Base-by-base conservation (phyloP, 2,329 filamentous ascomycete genomes). In the Ceratocystis lukuohia region DNA sequence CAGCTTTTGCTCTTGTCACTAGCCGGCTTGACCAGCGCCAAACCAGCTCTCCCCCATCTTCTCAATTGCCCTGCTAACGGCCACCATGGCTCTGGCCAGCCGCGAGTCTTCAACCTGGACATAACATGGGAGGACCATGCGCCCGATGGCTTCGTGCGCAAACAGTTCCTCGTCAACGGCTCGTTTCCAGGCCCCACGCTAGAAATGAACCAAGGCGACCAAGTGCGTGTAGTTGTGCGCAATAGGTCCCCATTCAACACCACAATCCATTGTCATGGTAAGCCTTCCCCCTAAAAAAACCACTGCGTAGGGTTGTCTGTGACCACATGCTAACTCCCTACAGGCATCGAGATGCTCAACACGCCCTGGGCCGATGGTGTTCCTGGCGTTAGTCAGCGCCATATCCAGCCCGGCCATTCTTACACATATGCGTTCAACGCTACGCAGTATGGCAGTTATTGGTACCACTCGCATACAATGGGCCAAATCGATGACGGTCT, bases 351-450 rank as follows among this genome's bases (percentile, higher is more conserved):
- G 44, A 80, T 82, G 75, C 69, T 73, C 1, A 74, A 74, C 22
- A 84, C 82, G 0, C 80, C 82, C 0, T 86, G 82, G 83, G 80
- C 82, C 0, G 84, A 87, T 67, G 84, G 84, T 37, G 79, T 83
- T 0, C 81, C 82, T 0, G 83, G 83, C 1, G 72, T 86, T 1
- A 78, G 79, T 0, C 83, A 86, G 70, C 74, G 74, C 2, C 74
- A 78, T 2, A 84, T 86, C 65, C 70, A 73, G 12, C 77, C 82
- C 0, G 78, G 79, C 1, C 70, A 72, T 2, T 76, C 72, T 33
- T 86, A 81, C 70, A 74, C 76, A 0, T 83, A 86, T 70, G 75
- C 74, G 41, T 87, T 81, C 75, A 77, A 74, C n/a, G 83, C 83
- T 0, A 77, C 76, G 0, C 78, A 83, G 65, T 80, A 82, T 69